A percentile compares a stretch with the other conserved stretches of the same genome.
Evolutionary conservation across 441 rosid genomes (phyloP).

Genomic region (Geranium incanum): DNA sequence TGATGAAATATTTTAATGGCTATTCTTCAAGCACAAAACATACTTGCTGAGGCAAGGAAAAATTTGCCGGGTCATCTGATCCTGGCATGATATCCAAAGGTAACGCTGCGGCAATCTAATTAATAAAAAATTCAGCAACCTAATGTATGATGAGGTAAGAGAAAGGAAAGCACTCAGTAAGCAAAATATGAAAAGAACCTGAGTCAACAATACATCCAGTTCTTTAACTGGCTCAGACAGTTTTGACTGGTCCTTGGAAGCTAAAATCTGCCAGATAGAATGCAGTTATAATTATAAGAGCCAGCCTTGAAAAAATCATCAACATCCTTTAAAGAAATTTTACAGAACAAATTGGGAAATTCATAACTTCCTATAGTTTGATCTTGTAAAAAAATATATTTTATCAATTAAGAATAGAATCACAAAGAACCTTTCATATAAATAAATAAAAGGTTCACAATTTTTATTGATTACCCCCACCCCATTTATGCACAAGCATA

Average conservation of each 20-base stretch:
- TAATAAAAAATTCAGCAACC: conserved; percentile 19
- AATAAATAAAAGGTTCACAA: background rate
- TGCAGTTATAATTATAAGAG: background rate
- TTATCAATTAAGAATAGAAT: background rate
- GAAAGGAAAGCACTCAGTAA: conserved; percentile 14
- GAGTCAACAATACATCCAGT: conserved; percentile 75
- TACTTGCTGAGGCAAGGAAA: conserved; percentile 93
- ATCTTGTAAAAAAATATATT: background rate
- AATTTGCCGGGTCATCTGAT: conserved; percentile 83
- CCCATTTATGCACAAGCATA: background rate
- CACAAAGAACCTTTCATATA: background rate
- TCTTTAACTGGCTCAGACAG: conserved; percentile 74
- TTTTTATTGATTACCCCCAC: background rate
- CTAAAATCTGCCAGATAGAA: conserved; percentile 46
- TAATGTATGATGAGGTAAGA: conserved; percentile 9
- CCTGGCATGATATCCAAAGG: conserved; percentile 96
- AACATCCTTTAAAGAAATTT: background rate
- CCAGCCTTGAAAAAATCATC: background rate
- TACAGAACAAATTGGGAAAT: background rate
- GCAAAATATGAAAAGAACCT: conserved; percentile 34
- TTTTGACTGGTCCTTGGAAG: conserved; percentile 70
- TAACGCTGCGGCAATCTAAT: conserved; percentile 82
- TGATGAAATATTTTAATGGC: background rate
- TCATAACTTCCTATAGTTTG: background rate
- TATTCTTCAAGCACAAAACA: conserved; percentile 13